A percentile compares a stretch with the other conserved stretches of the same genome.
These are phyloP conservation scores for Cochlearia excelsa DNA, from an alignment of 345 rosid species.

Conservation along the genomic window DNA sequence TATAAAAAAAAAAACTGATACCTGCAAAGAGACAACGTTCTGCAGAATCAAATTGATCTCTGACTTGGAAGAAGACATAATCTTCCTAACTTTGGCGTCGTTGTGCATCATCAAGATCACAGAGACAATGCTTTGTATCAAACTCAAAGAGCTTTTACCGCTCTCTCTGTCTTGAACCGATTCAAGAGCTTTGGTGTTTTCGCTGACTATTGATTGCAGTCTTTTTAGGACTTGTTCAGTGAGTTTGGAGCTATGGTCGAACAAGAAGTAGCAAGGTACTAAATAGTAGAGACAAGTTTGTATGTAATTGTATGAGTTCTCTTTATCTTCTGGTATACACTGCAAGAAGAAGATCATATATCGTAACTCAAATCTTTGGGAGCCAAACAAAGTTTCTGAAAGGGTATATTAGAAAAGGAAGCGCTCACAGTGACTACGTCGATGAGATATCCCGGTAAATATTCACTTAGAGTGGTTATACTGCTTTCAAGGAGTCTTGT, in stretches of 20 bases:
- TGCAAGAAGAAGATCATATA: conserved; percentile 35
- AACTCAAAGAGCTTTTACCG: conserved; percentile 30
- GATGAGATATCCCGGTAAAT: conserved; percentile 25
- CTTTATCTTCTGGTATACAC: conserved; percentile 50
- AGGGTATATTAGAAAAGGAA: background rate
- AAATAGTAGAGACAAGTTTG: conserved; percentile 43
- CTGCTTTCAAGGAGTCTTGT: conserved; percentile 63
- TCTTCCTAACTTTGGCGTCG: conserved; percentile 45
- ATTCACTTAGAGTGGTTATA: conserved; percentile 45
- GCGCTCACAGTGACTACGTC: conserved; percentile 55
- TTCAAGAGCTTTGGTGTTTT: conserved; percentile 29
- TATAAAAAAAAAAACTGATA: conserved; percentile 27
- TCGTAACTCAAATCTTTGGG: no score
- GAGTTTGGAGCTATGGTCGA: conserved; percentile 55
- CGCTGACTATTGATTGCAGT: conserved; percentile 42
- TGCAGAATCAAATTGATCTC: conserved; percentile 48
- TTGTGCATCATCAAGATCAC: conserved; percentile 53
- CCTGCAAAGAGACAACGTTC: conserved; percentile 51
- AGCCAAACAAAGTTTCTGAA: no score
- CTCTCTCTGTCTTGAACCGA: conserved; percentile 26
- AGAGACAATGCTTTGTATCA: conserved; percentile 48
- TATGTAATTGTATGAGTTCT: conserved; percentile 26
- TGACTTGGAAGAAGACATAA: conserved; percentile 40
- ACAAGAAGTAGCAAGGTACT: conserved; percentile 58
- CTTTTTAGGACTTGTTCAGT: conserved; percentile 42